Evolutionary conservation across 331 rosid species (phyloP).

Genomic region (Pyracantha coccinea): DNA sequence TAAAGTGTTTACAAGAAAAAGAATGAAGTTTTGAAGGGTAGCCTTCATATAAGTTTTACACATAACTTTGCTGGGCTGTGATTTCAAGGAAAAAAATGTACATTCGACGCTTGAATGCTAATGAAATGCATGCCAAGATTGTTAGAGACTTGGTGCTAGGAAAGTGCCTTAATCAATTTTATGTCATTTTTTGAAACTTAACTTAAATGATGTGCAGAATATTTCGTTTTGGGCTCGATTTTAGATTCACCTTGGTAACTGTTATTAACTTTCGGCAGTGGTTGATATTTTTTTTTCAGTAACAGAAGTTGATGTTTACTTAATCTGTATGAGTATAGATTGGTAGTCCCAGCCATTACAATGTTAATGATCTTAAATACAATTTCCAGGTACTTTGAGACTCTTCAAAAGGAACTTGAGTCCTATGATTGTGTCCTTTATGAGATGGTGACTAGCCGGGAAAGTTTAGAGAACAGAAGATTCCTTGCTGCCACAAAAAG

Average conservation of each 20-base stretch:
- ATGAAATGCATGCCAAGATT: neutral
- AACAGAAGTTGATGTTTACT: neutral
- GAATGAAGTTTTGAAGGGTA: too few relatives aligned
- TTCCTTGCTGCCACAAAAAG: slow-evolving; percentile 35
- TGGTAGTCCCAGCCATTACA: neutral
- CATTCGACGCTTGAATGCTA: neutral
- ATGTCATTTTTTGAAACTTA: neutral
- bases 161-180: neutral
- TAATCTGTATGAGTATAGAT: neutral
- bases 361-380: slow-evolving; percentile 4
- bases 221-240: neutral
- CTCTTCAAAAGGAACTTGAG: slow-evolving; percentile 83
- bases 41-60: neutral
- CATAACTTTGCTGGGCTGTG: neutral
- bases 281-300: too few relatives aligned
- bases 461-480: slow-evolving; percentile 62
- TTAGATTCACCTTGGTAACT: neutral
- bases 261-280: neutral
- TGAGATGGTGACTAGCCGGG: slow-evolving; percentile 96
- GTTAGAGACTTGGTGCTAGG: neutral
- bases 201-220: neutral
- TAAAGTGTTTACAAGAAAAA: too few relatives aligned
- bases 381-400: slow-evolving; percentile 62
- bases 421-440: slow-evolving; percentile 81
- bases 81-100: neutral